A percentile compares a stretch with the other conserved stretches of the same genome.
Conservation (phyloP, 179 eudicot species). For the Vitellaria paradoxa region DNA sequence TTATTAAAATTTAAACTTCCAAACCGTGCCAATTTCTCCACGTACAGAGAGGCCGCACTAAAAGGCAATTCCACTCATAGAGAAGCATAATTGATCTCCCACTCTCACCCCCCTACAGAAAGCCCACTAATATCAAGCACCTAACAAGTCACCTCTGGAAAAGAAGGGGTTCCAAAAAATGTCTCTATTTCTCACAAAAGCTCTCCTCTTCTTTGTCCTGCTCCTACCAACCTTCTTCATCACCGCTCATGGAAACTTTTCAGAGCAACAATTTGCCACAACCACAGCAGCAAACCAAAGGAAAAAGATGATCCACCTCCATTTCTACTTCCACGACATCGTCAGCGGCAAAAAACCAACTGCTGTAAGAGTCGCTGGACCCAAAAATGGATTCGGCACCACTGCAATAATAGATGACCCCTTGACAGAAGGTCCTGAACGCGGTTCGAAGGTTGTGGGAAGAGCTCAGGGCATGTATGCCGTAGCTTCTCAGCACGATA, state of each 20-base stretch:
- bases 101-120: neutral
- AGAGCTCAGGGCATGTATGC: constrained; percentile 52
- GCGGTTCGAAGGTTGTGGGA: constrained; percentile 34
- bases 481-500: constrained; percentile 23
- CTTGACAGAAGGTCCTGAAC: constrained; percentile 26
- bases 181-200: neutral
- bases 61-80: neutral
- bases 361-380: constrained; percentile 27
- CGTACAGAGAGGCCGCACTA: neutral
- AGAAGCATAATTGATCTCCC: neutral
- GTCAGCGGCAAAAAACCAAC: constrained; percentile 41
- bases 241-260: neutral
- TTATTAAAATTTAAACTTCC: too few species aligned
- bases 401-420: constrained; percentile 30
- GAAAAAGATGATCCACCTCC: constrained; percentile 38
- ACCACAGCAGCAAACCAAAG: constrained; percentile 7
- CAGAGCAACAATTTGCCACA: neutral
- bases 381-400: constrained; percentile 24
- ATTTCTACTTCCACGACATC: constrained; percentile 52
- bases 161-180: neutral
- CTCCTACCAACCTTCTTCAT: neutral
- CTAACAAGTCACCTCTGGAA: neutral
- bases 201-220: neutral
- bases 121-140: neutral
- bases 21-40: too few species aligned